These are phyloP conservation scores for Bruguiera hainesii DNA, from an alignment of 441 rosid species.

Conservation along the genomic window DNA sequence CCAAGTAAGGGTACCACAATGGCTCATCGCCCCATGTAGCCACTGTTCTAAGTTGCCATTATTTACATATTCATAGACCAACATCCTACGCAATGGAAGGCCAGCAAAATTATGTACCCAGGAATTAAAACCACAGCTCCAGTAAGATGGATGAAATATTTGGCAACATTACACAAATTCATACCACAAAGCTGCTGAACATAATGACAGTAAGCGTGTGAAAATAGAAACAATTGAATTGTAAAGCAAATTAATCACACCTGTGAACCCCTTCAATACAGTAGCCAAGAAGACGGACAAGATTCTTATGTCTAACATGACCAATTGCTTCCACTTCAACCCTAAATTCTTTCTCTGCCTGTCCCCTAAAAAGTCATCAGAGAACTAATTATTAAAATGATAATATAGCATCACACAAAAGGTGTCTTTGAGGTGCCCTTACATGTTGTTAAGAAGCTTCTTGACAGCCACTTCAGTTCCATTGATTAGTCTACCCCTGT, in stretches of 20 bases:
- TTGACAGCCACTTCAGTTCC: constrained; percentile 95
- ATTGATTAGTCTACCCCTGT: constrained; percentile 73
- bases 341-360: constrained; percentile 88
- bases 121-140: constrained; percentile 12
- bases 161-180: background rate
- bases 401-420: too few species aligned
- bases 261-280: constrained; percentile 92
- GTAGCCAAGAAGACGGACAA: constrained; percentile 85
- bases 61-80: constrained; percentile 92
- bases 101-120: constrained; percentile 9
- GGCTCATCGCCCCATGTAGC: constrained; percentile 89
- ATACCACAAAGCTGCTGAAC: background rate
- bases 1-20: constrained; percentile 85
- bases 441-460: constrained; percentile 95
- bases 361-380: constrained; percentile 53
- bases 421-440: constrained; percentile 30
- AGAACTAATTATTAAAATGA: constrained; percentile 8
- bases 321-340: constrained; percentile 98
- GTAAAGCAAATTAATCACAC: constrained; percentile 34
- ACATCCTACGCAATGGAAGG: constrained; percentile 39
- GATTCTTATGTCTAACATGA: constrained; percentile 93
- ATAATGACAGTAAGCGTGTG: constrained; percentile 4
- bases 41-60: constrained; percentile 95
- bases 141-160: background rate
- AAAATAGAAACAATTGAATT: background rate